Conservation (phyloP, 1,284 basidiomycete species). For the Apiotrichum porosum region DNA sequence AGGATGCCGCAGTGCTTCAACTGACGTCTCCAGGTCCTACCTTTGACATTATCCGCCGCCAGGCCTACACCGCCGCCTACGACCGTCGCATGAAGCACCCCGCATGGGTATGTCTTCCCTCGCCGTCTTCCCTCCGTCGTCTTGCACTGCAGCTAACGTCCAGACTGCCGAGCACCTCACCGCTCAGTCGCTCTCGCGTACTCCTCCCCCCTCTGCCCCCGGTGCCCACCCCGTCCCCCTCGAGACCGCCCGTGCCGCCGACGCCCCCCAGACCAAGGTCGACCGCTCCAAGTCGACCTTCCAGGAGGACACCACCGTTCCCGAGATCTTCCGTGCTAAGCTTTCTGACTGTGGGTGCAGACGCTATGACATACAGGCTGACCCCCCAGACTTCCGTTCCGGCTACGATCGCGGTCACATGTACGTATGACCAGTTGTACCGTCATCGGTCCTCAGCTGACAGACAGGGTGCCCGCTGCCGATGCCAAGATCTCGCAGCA, state of each 20-base stretch:
- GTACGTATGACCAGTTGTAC: slow-evolving; percentile 42
- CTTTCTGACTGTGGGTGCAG: slow-evolving; percentile 62
- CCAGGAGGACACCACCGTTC: slow-evolving; percentile 74
- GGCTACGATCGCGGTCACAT: slow-evolving; percentile 98
- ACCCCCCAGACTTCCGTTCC: slow-evolving; percentile 65
- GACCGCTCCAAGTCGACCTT: slow-evolving; percentile 79
- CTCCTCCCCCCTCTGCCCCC: slow-evolving; percentile 35
- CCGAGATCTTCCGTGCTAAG: slow-evolving; percentile 73
- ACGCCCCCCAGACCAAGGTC: slow-evolving; percentile 50
- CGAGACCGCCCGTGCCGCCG: slow-evolving; percentile 35
- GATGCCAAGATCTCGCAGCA: slow-evolving; percentile 78
- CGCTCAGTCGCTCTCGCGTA: slow-evolving; percentile 63
- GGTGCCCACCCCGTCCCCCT: slow-evolving; percentile 28
- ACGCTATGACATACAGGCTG: background rate
- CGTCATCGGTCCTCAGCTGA: too few relatives aligned
- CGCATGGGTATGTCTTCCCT: slow-evolving; percentile 66
- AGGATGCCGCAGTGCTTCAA: slow-evolving; percentile 20
- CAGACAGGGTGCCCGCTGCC: slow-evolving; percentile 83
- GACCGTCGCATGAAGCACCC: slow-evolving; percentile 87
- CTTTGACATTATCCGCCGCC: slow-evolving; percentile 69
- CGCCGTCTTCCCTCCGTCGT: background rate
- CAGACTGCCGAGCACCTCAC: slow-evolving; percentile 92
- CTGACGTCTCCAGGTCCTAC: slow-evolving; percentile 62
- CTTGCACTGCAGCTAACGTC: slow-evolving; percentile 8
- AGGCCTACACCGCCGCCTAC: slow-evolving; percentile 83